Conservation (phyloP, 768 basidiomycete species). For the Pleurotus salmoneostramineus region DNA sequence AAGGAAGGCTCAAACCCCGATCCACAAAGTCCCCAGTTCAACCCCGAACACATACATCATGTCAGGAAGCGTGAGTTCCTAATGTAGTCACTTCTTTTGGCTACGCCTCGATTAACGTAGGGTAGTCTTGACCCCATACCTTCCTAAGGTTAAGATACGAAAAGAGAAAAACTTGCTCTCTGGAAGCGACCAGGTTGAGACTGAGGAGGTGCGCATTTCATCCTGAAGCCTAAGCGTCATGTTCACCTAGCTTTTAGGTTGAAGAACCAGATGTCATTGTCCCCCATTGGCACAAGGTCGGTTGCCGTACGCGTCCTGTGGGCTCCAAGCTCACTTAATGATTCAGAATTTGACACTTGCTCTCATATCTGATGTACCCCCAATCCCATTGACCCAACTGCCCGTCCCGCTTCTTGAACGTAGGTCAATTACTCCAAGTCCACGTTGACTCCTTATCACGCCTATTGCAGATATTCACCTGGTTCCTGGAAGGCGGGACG, state of each 20-base stretch:
- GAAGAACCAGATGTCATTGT: slow-evolving; percentile 51
- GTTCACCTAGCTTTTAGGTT: not conserved
- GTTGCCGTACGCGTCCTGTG: slow-evolving; percentile 12
- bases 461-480: slow-evolving; percentile 55
- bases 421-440: slow-evolving; percentile 30
- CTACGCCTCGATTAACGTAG: not conserved
- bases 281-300: slow-evolving; percentile 81
- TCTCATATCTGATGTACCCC: slow-evolving; percentile 67
- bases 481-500: slow-evolving; percentile 55
- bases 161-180: slow-evolving; percentile 81
- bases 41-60: slow-evolving; percentile 59
- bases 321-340: not conserved
- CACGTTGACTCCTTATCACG: not conserved
- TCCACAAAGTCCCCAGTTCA: slow-evolving; percentile 50
- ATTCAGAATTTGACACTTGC: slow-evolving; percentile 85
- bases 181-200: slow-evolving; percentile 31
- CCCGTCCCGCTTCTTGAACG: slow-evolving; percentile 60
- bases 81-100: not conserved
- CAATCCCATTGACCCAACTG: slow-evolving; percentile 49
- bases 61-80: slow-evolving; percentile 63
- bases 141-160: slow-evolving; percentile 65
- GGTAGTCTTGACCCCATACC: slow-evolving; percentile 82
- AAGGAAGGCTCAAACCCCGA: slow-evolving; percentile 64
- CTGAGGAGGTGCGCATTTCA: slow-evolving; percentile 44
- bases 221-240: not conserved